Base-by-base conservation (phyloP, 192 early-diverging fungal species). In the Chytriomyces hyalinus region DNA sequence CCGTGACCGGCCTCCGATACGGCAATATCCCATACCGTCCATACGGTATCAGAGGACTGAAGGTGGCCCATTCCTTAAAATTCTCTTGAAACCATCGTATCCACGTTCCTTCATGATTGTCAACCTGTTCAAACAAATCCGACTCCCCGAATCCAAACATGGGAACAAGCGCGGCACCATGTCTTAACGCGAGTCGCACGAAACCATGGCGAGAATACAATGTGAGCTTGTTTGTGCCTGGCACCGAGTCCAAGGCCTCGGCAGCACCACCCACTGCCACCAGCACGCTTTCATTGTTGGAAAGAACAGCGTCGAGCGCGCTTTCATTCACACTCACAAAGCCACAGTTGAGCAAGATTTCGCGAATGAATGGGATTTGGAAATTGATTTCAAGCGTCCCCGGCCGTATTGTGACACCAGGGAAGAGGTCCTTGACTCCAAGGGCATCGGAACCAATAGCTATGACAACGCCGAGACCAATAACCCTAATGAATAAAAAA, bases 131-230 rank as follows among this genome's bases (percentile, higher is more conserved):
- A 81, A 93, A 98, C 44, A 96, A 81, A 44, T 97, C 92, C 82
- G 95, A 97, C 82, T 99, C 96, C 70, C 96, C 96, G 84, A 99
- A 98, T 26, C 91, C 91, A 80, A 94, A 94, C 1, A 94, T 90
- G 15, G 97, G 97, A 11, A 96, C 94, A 10, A 99, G 82, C 28
- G 83, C 83, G 15, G 96, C 92, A 6, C 94, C 93, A 44, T 93
- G 90, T 4, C 85, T 82, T 4, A 98, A 87, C 8, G 97, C 97
- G 51, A 97, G 83, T 70, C 93, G 92, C 73, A 99, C 90, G 83
- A 99, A 99, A 0, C 97, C 97, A 2, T 92, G 76, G 26, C 96
- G 89, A 24, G 71, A 76, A n/a, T 76, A 62, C 63, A 85, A 44
- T 4, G 80, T 76, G 48, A 85, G 61, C 6, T 68, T 60, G 51